Evolutionary conservation across 1,284 basidiomycete genomes (phyloP).

Genomic region (Irpex sp.): DNA sequence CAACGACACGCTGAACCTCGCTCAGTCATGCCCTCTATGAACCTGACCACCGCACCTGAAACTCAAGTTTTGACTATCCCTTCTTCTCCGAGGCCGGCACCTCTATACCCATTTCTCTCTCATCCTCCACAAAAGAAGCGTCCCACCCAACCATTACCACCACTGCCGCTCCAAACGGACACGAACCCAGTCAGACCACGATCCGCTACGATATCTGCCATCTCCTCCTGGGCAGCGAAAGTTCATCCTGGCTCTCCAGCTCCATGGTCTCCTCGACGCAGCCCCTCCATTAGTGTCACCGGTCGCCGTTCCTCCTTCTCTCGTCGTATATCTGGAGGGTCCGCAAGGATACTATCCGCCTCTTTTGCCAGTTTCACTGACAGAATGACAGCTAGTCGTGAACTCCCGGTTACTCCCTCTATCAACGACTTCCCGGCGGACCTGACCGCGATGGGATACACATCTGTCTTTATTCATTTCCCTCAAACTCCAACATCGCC

Average conservation of each 20-base stretch:
- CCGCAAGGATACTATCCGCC: conserved; percentile 31
- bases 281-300: conserved; percentile 26
- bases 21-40: background rate
- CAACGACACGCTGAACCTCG: background rate
- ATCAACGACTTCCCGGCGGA: conserved; percentile 44
- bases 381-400: conserved; percentile 31
- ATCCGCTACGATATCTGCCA: conserved; percentile 31
- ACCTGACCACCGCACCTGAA: conserved; percentile 6
- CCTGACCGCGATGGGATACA: conserved; percentile 58
- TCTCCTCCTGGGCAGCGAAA: conserved; percentile 53
- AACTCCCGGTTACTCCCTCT: conserved; percentile 26
- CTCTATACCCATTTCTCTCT: conserved; percentile 28
- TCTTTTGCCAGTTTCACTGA: conserved; percentile 40
- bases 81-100: conserved; percentile 13
- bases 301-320: conserved; percentile 27
- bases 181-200: conserved; percentile 18
- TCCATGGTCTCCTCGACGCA: conserved; percentile 30
- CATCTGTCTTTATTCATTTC: conserved; percentile 59
- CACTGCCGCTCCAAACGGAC: conserved; percentile 29
- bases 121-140: conserved; percentile 31
- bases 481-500: conserved; percentile 34
- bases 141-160: conserved; percentile 28
- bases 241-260: conserved; percentile 69
- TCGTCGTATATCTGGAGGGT: conserved; percentile 32
- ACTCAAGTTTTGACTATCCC: conserved; percentile 9